Percentiles rank a stretch among this genome's conserved stretches.
Conservation (phyloP, 2,329 filamentous ascomycete species). For the Coniosporium tulheliwenetii region DNA sequence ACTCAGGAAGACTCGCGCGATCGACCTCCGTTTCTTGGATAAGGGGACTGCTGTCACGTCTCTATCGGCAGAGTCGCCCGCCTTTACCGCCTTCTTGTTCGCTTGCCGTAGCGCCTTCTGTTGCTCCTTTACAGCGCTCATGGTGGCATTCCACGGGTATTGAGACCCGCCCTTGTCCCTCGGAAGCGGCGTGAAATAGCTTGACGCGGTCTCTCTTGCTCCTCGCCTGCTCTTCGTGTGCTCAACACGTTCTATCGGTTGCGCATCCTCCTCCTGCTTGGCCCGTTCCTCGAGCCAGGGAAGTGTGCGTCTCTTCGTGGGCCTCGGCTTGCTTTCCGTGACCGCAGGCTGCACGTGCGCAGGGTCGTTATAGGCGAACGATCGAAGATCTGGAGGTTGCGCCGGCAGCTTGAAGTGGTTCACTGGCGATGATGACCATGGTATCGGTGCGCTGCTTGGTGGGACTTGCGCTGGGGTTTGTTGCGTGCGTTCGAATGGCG, state of each 20-base stretch:
- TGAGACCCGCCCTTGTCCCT: conserved; percentile 22
- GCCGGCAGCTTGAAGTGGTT: conserved; percentile 23
- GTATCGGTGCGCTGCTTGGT: conserved; percentile 41
- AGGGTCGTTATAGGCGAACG: conserved; percentile 2
- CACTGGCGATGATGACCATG: conserved; percentile 46
- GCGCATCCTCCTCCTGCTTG: conserved; percentile 10
- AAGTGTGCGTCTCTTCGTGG: conserved; percentile 47
- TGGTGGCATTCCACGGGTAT: conserved; percentile 56
- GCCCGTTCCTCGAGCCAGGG: conserved; percentile 38
- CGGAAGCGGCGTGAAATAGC: conserved; percentile 24
- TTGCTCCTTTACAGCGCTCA: conserved; percentile 61
- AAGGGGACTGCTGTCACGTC: too few relatives aligned
- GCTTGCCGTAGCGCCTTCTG: conserved; percentile 57
- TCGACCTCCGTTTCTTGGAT: too few relatives aligned
- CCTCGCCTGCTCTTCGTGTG: neutral
- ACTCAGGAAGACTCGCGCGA: conserved; percentile 53
- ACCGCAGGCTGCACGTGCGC: neutral
- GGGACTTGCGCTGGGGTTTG: conserved; percentile 16
- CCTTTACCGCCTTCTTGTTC: conserved; percentile 32
- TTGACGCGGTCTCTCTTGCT: too few relatives aligned
- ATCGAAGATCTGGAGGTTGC: conserved; percentile 7
- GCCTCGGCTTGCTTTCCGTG: conserved; percentile 12
- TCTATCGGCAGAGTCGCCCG: too few relatives aligned
- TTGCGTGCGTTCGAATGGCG: conserved; percentile 8
- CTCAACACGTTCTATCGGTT: conserved; percentile 3